Evolutionary conservation across 345 rosid species (phyloP), one percentile per base, ranked within the genome.

Genomic region (Garcia nutans): DNA sequence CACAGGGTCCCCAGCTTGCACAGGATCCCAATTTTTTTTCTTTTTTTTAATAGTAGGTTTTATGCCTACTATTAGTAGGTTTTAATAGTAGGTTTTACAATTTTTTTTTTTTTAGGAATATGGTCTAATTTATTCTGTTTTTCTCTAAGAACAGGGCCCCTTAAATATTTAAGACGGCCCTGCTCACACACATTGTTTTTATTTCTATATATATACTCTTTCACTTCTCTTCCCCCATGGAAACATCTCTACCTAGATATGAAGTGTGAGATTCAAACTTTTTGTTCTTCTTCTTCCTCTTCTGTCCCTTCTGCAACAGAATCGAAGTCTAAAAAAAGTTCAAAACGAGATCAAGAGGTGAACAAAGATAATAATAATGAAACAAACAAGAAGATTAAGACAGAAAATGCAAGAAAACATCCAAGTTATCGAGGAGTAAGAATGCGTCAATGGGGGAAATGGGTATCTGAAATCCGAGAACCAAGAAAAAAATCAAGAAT

Each of bases 401-500:
- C 9, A 0, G 74, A 69, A 74, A 60, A 71, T 23, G 79, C 75
- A 1, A 74, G 78, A 9, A 82, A 82, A 58, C 89, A 87, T 62
- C 90, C 86, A 0, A 87, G 78, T 16, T 94, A 87, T 74, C 84
- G 90, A 8, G 98, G 97, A 28, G 98, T 94, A 0, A 86, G 98
- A 75, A 91, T 81, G 93, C 86, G 98, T 67, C 97, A 89, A 83
- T 92, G 97, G 98, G 98, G 98, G 1, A 92, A 89, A 85, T 94
- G 97, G 98, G 98, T 94, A 57, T 92, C 97, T 0, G 98, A 94
- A 75, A 94, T 92, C 61, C 83, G 98, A 61, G 93, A 94, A 76
- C 97, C 98, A 2, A 87, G 83, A 84, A 94, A 92, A 84, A 94
- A 94, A 77, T 92, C 97, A 15, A 90, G 98, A 78, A 94, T 94